Conservation (phyloP, 345 rosid genomes). For the Camelina sativa region DNA sequence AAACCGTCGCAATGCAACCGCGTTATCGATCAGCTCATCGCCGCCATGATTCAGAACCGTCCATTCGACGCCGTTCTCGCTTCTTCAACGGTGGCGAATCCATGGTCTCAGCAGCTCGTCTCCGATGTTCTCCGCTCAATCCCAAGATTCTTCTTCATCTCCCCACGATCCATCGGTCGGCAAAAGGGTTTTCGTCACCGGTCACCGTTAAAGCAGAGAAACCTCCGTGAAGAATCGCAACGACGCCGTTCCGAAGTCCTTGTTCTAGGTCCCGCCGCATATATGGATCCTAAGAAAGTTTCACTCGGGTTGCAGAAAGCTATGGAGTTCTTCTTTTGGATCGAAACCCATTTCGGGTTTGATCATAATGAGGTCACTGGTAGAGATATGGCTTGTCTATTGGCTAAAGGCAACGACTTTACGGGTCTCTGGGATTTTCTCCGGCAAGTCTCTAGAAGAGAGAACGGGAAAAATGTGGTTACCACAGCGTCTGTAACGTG, state of each 20-base stretch:
- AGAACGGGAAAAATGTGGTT: constrained; percentile 44
- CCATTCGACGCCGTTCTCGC: constrained; percentile 65
- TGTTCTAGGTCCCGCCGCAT: constrained; percentile 74
- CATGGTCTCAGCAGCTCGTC: constrained; percentile 57
- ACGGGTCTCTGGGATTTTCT: constrained; percentile 77
- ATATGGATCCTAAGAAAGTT: constrained; percentile 64
- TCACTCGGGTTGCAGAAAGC: constrained; percentile 64
- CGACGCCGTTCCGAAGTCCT: constrained; percentile 47
- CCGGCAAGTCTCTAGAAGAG: constrained; percentile 54
- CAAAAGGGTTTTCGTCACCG: constrained; percentile 78
- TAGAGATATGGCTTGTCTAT: constrained; percentile 72
- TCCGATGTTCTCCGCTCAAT: constrained; percentile 66
- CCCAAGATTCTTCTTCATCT: constrained; percentile 69
- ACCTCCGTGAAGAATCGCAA: constrained; percentile 52
- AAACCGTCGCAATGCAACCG: constrained; percentile 36
- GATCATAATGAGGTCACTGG: constrained; percentile 68
- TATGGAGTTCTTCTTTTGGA: constrained; percentile 66
- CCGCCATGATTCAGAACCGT: constrained; percentile 63
- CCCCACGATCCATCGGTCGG: constrained; percentile 78
- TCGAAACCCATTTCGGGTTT: constrained; percentile 56
- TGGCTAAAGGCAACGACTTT: constrained; percentile 63
- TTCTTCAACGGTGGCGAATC: constrained; percentile 45
- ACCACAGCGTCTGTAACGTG: constrained; percentile 62
- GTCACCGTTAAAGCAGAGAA: constrained; percentile 67
- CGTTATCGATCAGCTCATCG: constrained; percentile 48